phyloP scores from a whole-genome alignment of 2,329 filamentous ascomycete species.

The Xylariaceae sp. region DNA sequence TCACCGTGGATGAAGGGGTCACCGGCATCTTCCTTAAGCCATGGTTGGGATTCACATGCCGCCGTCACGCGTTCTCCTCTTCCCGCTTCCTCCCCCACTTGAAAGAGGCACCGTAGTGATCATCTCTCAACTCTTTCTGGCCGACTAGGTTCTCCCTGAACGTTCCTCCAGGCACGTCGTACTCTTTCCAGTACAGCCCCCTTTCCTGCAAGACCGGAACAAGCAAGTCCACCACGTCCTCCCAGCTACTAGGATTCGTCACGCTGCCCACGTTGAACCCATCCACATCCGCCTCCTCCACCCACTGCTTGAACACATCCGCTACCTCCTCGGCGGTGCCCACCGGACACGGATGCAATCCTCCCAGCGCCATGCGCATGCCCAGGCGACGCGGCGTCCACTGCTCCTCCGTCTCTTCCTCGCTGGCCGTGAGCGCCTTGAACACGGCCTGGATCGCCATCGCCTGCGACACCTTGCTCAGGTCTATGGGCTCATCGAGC shows the following conservation, averaged over 20 bases:
- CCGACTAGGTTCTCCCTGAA: no score
- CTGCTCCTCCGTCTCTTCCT: neutral
- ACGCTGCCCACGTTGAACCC: constrained; percentile 56
- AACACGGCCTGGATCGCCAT: constrained; percentile 7
- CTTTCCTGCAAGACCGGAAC: constrained; percentile 57
- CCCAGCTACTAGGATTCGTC: constrained; percentile 57
- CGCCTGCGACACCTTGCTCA: constrained; percentile 1
- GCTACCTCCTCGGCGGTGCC: constrained; percentile 7
- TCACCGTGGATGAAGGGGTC: no score
- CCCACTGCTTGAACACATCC: constrained; percentile 4
- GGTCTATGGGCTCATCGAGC: constrained; percentile 4
- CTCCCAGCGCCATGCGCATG: constrained; percentile 7
- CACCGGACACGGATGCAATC: constrained; percentile 6
- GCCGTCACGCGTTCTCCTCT: no score
- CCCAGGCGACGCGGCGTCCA: constrained; percentile 6
- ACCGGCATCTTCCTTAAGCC: no score
- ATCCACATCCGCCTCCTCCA: constrained; percentile 50
- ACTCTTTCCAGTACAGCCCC: constrained; percentile 52
- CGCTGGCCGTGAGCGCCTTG: constrained; percentile 1
- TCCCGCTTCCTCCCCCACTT: no score
- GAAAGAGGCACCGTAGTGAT: no score
- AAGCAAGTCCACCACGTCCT: constrained; percentile 61
- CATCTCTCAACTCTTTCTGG: no score
- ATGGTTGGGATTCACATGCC: no score
- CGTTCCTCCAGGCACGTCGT: constrained; percentile 28